Conservation (phyloP, 2,329 filamentous ascomycete genomes). For the Claviceps sorghi region DNA sequence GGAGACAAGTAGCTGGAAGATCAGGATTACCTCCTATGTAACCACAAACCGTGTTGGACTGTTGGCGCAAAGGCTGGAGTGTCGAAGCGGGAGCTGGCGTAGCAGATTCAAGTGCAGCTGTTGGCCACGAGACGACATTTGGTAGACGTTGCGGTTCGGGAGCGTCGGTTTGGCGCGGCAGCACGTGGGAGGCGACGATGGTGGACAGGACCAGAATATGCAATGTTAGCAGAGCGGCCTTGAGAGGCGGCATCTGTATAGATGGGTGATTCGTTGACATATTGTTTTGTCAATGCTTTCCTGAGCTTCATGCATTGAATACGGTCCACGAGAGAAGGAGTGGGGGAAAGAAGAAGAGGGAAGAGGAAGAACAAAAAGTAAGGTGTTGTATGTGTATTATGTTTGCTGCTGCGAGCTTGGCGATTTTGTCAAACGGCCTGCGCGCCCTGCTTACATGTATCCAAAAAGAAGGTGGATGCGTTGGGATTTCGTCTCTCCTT, state of each 20-base stretch:
- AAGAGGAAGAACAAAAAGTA: neutral
- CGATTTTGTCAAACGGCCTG: neutral
- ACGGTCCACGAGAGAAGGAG: neutral
- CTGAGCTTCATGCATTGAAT: neutral
- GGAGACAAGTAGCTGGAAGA: conserved; percentile 41
- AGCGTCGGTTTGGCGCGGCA: conserved; percentile 27
- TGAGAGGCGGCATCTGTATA: conserved; percentile 20
- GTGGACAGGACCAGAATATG: conserved; percentile 18
- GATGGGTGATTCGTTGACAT: conserved; percentile 18
- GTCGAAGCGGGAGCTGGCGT: conserved; percentile 24
- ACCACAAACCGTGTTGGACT: conserved; percentile 41
- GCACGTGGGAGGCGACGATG: conserved; percentile 21
- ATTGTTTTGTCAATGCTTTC: conserved; percentile 5
- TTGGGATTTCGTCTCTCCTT: neutral
- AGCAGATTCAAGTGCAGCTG: neutral
- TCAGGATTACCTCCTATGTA: conserved; percentile 37
- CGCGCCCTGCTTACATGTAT: neutral
- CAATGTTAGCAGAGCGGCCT: conserved; percentile 21
- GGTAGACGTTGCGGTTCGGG: conserved; percentile 19
- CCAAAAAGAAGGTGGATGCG: conserved; percentile 1
- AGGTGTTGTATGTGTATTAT: neutral
- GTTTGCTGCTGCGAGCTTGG: neutral
- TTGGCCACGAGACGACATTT: conserved; percentile 25
- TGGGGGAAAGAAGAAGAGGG: too few relatives aligned
- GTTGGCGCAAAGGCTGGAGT: conserved; percentile 24